phyloP scores from a whole-genome alignment of 805 yeast genomes.

The Saturnispora dispora region DNA sequence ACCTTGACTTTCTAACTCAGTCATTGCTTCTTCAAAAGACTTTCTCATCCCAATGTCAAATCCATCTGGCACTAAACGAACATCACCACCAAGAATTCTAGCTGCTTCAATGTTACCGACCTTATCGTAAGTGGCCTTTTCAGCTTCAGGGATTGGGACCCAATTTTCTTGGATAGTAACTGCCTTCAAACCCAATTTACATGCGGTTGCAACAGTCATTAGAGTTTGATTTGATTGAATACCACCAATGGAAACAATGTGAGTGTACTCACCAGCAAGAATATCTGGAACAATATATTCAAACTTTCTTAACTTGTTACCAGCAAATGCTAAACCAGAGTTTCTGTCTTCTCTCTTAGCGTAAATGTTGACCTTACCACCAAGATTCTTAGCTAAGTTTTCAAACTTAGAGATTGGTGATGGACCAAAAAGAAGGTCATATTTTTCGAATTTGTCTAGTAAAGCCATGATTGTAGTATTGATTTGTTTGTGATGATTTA shows the following conservation, averaged over 20 bases:
- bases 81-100: slow-evolving; percentile 31
- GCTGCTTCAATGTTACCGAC: slow-evolving; percentile 31
- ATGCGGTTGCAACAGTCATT: slow-evolving; percentile 31
- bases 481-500: not conserved
- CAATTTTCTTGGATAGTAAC: slow-evolving; percentile 30
- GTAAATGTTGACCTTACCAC: slow-evolving; percentile 26
- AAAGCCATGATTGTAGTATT: slow-evolving; percentile 11
- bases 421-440: slow-evolving; percentile 27
- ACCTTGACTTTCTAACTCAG: slow-evolving; percentile 22
- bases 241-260: slow-evolving; percentile 30
- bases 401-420: slow-evolving; percentile 28
- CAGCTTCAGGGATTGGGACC: slow-evolving; percentile 30
- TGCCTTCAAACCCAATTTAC: slow-evolving; percentile 28
- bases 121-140: slow-evolving; percentile 23
- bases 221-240: slow-evolving; percentile 30
- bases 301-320: slow-evolving; percentile 28
- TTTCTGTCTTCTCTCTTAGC: slow-evolving; percentile 31
- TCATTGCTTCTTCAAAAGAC: slow-evolving; percentile 27
- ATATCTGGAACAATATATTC: slow-evolving; percentile 30
- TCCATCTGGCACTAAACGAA: slow-evolving; percentile 27
- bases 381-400: slow-evolving; percentile 23
- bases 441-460: slow-evolving; percentile 20
- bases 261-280: slow-evolving; percentile 27
- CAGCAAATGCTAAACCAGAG: slow-evolving; percentile 30
- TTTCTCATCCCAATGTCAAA: slow-evolving; percentile 30